Evolutionary conservation across 1,284 basidiomycete species (phyloP), one percentile per base, ranked within the genome.

Genomic region (Thecaphora frezii): DNA sequence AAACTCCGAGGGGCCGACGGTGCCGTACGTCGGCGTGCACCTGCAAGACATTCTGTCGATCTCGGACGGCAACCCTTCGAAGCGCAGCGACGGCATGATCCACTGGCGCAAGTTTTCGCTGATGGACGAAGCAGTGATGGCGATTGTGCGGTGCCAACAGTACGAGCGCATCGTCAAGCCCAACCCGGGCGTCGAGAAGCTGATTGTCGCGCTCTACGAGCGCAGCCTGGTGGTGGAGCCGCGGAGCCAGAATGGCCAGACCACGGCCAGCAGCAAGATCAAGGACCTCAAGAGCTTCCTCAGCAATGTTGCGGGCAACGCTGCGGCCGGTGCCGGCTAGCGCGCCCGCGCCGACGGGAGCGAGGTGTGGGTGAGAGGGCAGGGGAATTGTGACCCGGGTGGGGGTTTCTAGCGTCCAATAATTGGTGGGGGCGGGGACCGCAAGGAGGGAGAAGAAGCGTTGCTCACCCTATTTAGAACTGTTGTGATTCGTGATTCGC

Each of bases 121-220:
- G 19, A 75, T 75, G 71, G 66, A 75, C 48, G 71, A 74, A 25
- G 71, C 72, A 8, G 71, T 75, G 19, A 66, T 67, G 66, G 65
- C 69, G 4, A 67, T 75, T 1, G 66, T 58, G 10, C 26, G 47
- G 22, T 74, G 71, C 53, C 73, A 75, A 46, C 63, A 70, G 52
- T 66, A 66, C 44, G 70, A 66, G 30, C 51, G 60, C 10, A 46
- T 41, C 21, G 28, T 58, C 14, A 51, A 49, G 38, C 37, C 48
- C 8, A 63, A 63, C 24, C 13, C 44, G 3, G 44, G 52, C 13
- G 55, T 72, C 37, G 64, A 68, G 39, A 51, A 53, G 48, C 52
- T 72, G 33, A 59, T 75, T 33, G 52, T 72, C 12, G 59, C 48
- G 37, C 45, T 67, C 38, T 74, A 72, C 39, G 55, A 69, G 39